Evolutionary conservation across 345 rosid species (phyloP), one percentile per base, ranked within the genome.

Genomic region (Salix dunnii): DNA sequence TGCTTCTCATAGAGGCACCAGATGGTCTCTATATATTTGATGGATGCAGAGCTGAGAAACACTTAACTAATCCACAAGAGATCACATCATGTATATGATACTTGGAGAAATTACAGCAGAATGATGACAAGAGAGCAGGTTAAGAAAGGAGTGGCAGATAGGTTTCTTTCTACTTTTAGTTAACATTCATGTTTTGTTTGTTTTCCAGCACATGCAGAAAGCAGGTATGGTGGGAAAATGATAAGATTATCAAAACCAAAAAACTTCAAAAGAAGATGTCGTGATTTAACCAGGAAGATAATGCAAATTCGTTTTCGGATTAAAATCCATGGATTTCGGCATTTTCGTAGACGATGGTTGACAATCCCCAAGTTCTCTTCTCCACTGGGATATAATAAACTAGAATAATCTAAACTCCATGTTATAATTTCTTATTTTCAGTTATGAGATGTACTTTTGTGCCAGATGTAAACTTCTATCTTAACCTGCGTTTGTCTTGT

Each of bases 301-400:
- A 90, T 76, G 80, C 87, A 81, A 79, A 77, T 89, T 63, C 91
- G 84, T 71, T 89, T 79, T 74, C 85, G 90, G 38, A 85, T 94
- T 60, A 94, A 84, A 86, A 87, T 91, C 68, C 89, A 83, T 10
- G 93, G 93, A 7, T 89, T 89, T 84, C 67, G 71, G 53, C 89
- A 89, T 55, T 88, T 94, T 77, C 86, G 78, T 36, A 84, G 83
- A 68, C 85, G 84, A 71, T 91, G 89, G 91, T 79, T 86, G 68
- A 82, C 77, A 71, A 40, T 88, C 67, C 84, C 93, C 25, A 95
- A 81, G 70, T 88, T 89, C 73, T 87, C 86, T 68, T 85, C 96
- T 30, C 71, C 89, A 69, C 64, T 61, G 73, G 72, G 82, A 79
- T 89, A 95, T 78, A 82, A 78, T 12, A 90, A 86, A 82, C 36